Evolutionary conservation across 441 rosid genomes (phyloP), one percentile per base, ranked within the genome.

Genomic region (Gossypium davidsonii): DNA sequence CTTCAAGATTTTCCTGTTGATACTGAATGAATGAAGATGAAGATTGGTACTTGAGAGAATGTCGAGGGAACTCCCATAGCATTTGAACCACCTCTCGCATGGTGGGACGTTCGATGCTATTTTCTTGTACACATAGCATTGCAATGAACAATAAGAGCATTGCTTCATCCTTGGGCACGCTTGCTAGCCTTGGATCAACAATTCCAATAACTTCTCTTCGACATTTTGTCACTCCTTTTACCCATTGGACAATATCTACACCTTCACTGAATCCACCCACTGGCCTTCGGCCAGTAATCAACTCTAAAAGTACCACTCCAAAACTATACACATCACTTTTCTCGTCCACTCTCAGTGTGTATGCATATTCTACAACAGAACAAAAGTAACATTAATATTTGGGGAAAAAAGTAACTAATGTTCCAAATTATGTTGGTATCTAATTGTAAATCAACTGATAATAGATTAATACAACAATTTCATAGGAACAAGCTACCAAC

Each of bases 31-130:
- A 21, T 34, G 87, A 80, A 18, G 87, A 79, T 1, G 89, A 68
- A 15, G 85, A 76, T 55, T 71, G 84, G 28, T 70, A 59, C 6
- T 86, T 69, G 0, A 80, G 79, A 0, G 82, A 83, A 69, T 73
- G 80, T 2, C 77, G 87, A 9, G 78, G 86, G 62, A 79, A 85
- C 61, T 85, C 86, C 0, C 83, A 74, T 39, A 83, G 77, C 86
- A 85, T 85, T 73, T 85, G 86, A 49, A 83, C 85, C 2, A 83
- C 86, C 63, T 85, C 89, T 8, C 84, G 78, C 86, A 85, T 85
- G 1, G 70, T 79, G 18, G 89, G 89, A 10, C 85, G 82, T 63
- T 83, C 78, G 9, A 83, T 76, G 56, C 85, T 78, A 55, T 81
- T 83, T 46, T 83, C 88, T 65, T 85, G 84, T 31, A 80, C 77